These are phyloP conservation scores for Penicillium diatomitis DNA, from an alignment of 495 filamentous ascomycete species.

Conservation along the genomic window DNA sequence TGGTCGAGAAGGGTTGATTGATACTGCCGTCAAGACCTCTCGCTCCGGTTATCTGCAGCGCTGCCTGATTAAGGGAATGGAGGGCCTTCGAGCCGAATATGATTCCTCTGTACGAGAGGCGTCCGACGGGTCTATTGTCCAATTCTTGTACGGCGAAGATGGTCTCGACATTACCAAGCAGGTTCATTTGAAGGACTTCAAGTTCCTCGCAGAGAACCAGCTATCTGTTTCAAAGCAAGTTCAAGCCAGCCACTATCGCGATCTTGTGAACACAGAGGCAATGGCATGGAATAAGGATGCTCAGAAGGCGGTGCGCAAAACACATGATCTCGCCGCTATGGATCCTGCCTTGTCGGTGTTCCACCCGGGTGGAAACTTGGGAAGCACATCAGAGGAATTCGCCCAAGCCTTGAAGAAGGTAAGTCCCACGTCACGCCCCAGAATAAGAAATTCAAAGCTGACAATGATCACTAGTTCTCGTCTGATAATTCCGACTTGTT, in stretches of 20 bases:
- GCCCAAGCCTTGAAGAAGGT: constrained; percentile 51
- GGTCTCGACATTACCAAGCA: constrained; percentile 90
- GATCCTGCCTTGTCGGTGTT: constrained; percentile 70
- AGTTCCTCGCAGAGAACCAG: constrained; percentile 78
- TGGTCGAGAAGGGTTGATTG: constrained; percentile 95
- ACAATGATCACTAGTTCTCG: constrained; percentile 23
- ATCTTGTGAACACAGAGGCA: constrained; percentile 44
- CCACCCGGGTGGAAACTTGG: constrained; percentile 66
- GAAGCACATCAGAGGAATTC: constrained; percentile 85
- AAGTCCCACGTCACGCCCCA: constrained; percentile 6
- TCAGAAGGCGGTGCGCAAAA: constrained; percentile 70
- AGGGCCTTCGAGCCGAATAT: constrained; percentile 84
- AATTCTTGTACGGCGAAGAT: constrained; percentile 97
- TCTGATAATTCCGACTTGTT: constrained; percentile 38
- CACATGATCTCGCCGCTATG: constrained; percentile 52
- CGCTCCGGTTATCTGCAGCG: constrained; percentile 94
- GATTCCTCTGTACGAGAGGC: constrained; percentile 84
- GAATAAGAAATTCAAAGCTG: constrained; percentile 43
- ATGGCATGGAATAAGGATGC: constrained; percentile 56
- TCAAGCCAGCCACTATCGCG: constrained; percentile 38
- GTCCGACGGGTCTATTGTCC: constrained; percentile 82
- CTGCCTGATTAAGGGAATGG: constrained; percentile 98
- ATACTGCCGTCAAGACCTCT: constrained; percentile 98
- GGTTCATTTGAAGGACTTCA: constrained; percentile 83
- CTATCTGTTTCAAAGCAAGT: constrained; percentile 46